A percentile compares a stretch with the other conserved stretches of the same genome.
Conservation (phyloP, 139 green algal genomes). For the Helicosporidium sp. region DNA sequence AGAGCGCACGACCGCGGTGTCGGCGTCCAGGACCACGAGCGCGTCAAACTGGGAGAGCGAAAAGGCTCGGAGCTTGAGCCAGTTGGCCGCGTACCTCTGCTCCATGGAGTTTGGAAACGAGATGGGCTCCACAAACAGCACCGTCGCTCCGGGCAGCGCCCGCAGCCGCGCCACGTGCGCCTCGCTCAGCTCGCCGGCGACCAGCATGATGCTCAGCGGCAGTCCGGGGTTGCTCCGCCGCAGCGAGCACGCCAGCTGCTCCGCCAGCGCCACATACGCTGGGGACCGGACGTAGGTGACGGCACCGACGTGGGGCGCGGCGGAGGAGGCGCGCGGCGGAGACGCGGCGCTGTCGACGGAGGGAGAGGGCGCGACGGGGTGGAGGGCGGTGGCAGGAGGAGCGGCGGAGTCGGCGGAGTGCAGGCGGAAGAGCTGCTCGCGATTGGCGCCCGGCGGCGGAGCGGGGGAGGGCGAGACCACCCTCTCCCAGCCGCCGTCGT, state of each 20-base stretch:
- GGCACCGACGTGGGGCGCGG: too few species aligned
- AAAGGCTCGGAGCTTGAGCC: constrained; percentile 11
- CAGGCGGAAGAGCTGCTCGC: too few species aligned
- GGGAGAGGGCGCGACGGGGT: too few species aligned
- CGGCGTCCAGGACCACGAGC: constrained; percentile 10
- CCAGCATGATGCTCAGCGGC: constrained; percentile 4
- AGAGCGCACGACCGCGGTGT: constrained; percentile 4
- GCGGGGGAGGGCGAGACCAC: too few species aligned
- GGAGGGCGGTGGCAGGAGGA: too few species aligned
- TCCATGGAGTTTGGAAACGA: too few species aligned
- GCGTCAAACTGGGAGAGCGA: constrained; percentile 12
- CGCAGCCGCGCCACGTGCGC: neutral
- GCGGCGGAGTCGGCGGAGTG: too few species aligned
- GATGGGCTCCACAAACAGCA: constrained; percentile 7
- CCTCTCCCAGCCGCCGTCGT: neutral
- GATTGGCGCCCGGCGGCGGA: too few species aligned
- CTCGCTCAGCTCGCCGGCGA: neutral
- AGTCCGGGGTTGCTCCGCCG: constrained; percentile 4
- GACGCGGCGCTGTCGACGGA: neutral
- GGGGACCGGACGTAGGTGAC: constrained; percentile 3
- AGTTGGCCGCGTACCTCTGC: constrained; percentile 12
- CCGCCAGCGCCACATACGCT: constrained; percentile 4
- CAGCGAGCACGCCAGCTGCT: constrained; percentile 11
- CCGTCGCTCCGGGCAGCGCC: neutral
- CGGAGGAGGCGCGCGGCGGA: too few species aligned